A percentile compares a stretch with the other conserved stretches of the same genome.
phyloP scores from a whole-genome alignment of 2,329 filamentous ascomycete species.

The Penicillium sp. region DNA sequence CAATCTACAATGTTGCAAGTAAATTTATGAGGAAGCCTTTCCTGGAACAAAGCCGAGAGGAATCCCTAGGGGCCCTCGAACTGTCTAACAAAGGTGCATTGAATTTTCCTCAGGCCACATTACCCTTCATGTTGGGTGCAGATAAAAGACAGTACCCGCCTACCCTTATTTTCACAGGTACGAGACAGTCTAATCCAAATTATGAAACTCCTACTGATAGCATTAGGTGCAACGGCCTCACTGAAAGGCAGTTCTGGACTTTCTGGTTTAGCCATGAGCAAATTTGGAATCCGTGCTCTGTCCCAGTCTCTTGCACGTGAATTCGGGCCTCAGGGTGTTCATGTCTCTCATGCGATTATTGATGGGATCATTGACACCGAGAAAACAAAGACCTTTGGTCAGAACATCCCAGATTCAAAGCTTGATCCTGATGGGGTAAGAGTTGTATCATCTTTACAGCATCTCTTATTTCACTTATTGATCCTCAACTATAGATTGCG shows the following conservation, averaged over 20 bases:
- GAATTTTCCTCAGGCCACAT: constrained; percentile 50
- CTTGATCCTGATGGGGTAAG: constrained; percentile 50
- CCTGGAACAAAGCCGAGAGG: constrained; percentile 23
- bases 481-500: constrained; percentile 46
- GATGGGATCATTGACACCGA: constrained; percentile 58
- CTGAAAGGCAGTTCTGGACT: constrained; percentile 53
- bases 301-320: constrained; percentile 53
- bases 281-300: constrained; percentile 54
- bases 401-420: constrained; percentile 49
- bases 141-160: constrained; percentile 45
- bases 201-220: neutral
- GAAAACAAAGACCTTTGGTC: constrained; percentile 43
- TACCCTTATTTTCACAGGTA: constrained; percentile 53
- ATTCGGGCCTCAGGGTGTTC: constrained; percentile 56
- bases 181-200: neutral
- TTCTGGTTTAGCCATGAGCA: constrained; percentile 51
- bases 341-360: constrained; percentile 57
- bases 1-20: constrained; percentile 55
- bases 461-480: neutral
- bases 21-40: constrained; percentile 29
- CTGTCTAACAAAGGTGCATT: constrained; percentile 47
- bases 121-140: constrained; percentile 48
- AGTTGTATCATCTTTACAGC: neutral
- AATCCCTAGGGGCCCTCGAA: constrained; percentile 23
- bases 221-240: constrained; percentile 51